Percentiles rank a stretch among this genome's conserved stretches.
phyloP scores from a whole-genome alignment of 2,329 filamentous ascomycete species.

The Aspergillus uvarum region DNA sequence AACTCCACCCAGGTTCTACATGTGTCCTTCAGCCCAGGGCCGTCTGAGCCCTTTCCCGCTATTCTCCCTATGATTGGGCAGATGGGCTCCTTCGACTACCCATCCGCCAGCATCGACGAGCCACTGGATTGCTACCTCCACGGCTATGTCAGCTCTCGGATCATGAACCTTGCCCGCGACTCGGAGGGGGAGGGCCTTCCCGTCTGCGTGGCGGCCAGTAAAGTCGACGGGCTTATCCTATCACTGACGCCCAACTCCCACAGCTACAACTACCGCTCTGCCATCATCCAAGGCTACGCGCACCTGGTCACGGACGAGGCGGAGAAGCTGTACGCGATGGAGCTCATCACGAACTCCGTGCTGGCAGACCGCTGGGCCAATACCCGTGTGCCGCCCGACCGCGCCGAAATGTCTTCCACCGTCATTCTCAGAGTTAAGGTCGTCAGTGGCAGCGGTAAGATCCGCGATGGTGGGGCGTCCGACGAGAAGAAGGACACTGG shows the following conservation, averaged over 20 bases:
- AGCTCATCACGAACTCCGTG: slow-evolving; percentile 73
- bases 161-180: slow-evolving; percentile 65
- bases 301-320: slow-evolving; percentile 62
- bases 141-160: slow-evolving; percentile 75
- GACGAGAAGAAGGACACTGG: slow-evolving; percentile 59
- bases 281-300: slow-evolving; percentile 73
- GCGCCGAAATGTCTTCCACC: slow-evolving; percentile 72
- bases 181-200: slow-evolving; percentile 59
- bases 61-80: slow-evolving; percentile 84
- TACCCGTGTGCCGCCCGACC: slow-evolving; percentile 68
- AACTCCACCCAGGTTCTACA: slow-evolving; percentile 73
- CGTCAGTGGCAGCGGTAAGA: slow-evolving; percentile 72
- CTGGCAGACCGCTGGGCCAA: slow-evolving; percentile 68
- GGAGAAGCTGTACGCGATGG: slow-evolving; percentile 77
- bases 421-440: slow-evolving; percentile 69
- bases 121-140: slow-evolving; percentile 77
- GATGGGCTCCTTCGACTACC: slow-evolving; percentile 69
- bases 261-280: slow-evolving; percentile 84
- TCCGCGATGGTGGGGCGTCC: slow-evolving; percentile 64
- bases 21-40: slow-evolving; percentile 69
- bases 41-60: slow-evolving; percentile 68
- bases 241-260: slow-evolving; percentile 77
- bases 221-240: slow-evolving; percentile 77
- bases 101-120: slow-evolving; percentile 61
- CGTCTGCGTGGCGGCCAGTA: slow-evolving; percentile 69